phyloP scores from a whole-genome alignment of 1,284 basidiomycete genomes.

The Pascua guehoae region DNA sequence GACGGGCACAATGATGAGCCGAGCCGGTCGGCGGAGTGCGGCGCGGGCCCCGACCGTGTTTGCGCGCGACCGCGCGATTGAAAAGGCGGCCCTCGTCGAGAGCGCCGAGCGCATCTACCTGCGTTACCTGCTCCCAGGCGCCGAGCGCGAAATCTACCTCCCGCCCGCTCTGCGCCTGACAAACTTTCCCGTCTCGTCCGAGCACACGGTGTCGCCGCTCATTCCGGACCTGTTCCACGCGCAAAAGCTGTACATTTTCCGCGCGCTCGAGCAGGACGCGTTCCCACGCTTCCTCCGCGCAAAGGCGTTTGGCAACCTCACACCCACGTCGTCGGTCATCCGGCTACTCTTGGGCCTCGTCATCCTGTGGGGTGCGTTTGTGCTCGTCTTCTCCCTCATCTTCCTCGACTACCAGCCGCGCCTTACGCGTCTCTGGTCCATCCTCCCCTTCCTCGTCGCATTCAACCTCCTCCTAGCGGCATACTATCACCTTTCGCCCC shows the following conservation, averaged over 20 bases:
- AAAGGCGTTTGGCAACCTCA: slow-evolving; percentile 96
- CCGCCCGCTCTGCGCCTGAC: slow-evolving; percentile 55
- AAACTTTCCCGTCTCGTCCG: slow-evolving; percentile 55
- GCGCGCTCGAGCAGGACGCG: slow-evolving; percentile 95
- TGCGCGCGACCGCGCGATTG: slow-evolving; percentile 83
- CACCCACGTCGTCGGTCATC: slow-evolving; percentile 80
- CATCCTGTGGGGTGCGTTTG: slow-evolving; percentile 85
- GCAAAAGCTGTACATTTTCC: slow-evolving; percentile 96
- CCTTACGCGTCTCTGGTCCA: slow-evolving; percentile 89
- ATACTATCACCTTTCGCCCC: slow-evolving; percentile 92
- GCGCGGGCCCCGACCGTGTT: slow-evolving; percentile 72
- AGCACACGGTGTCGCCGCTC: slow-evolving; percentile 74
- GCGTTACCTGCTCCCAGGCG: slow-evolving; percentile 70
- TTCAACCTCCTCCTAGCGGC: slow-evolving; percentile 85
- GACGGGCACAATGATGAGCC: too few relatives aligned
- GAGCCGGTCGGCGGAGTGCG: slow-evolving; percentile 24
- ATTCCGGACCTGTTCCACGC: slow-evolving; percentile 96
- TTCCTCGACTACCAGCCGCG: slow-evolving; percentile 90
- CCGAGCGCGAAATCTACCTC: slow-evolving; percentile 83
- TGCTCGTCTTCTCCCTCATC: slow-evolving; percentile 83
- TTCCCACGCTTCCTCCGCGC: slow-evolving; percentile 92
- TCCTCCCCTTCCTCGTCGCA: slow-evolving; percentile 89
- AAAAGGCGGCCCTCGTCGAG: slow-evolving; percentile 79
- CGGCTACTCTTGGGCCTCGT: slow-evolving; percentile 79
- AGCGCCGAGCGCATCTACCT: slow-evolving; percentile 94